Base-by-base conservation (phyloP, 805 yeast genomes). In the Ogataea glucozyma region DNA sequence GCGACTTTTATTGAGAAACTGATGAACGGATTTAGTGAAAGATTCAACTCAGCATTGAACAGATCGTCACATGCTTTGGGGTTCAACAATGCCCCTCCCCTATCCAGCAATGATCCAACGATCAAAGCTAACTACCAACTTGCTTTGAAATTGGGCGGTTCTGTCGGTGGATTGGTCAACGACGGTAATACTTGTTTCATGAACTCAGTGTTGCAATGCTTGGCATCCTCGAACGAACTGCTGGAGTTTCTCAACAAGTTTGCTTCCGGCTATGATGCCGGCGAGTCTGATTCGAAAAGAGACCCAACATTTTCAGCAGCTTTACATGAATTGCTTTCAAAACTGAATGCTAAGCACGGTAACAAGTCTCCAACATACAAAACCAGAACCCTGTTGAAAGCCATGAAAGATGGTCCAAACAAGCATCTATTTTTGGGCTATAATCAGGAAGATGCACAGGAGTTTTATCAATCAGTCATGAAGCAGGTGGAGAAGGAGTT, bases 391-490 rank as follows among this genome's bases (percentile, higher is more conserved):
- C 63, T 86, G 33, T 61, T 85, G 40, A 81, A 76, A 56, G 75
- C 78, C 4, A 83, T 86, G 88, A 76, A 85, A 4, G 83, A 84
- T 56, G 85, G 88, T 0, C 90, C 93, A 11, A 83, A 81, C 52
- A 85, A 81, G 57, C 83, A 83, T 58, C 76, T 88, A 46, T 80
- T 89, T 53, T 65, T 80, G 42, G 93, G 97, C 1, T 88, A 88
- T 59, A 88, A 87, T 57, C 98, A 90, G 66, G 97, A 90, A 62
- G 98, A 90, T 67, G 97, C 97, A 0, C 97, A 90, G 64, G 98
- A 90, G 62, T 90, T 90, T 57, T 90, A 90, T 68, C 97, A 90
- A 61, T 73, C 83, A 39, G 75, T 85, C 2, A 70, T 86, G 73
- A 72, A 76, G 31, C 78, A 83, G 43, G 67, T 86, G 23, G 95